Evolutionary conservation across 371 early-diverging fungal species (phyloP).

Genomic region (Dichotomocladium elegans): DNA sequence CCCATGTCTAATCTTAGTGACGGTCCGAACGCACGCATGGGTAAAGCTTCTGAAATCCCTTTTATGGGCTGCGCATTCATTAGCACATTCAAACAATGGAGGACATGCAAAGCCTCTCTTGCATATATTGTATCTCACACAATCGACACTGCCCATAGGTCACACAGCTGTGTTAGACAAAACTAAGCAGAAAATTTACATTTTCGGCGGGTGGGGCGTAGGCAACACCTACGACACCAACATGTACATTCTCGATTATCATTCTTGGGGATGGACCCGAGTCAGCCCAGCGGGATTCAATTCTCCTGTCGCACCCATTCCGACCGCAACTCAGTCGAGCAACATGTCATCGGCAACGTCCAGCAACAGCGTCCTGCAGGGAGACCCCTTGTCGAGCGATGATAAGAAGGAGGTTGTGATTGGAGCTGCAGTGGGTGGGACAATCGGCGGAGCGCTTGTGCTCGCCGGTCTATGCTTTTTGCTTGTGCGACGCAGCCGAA

Average conservation of each 20-base stretch:
- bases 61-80: no score
- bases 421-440: slow-evolving; percentile 12
- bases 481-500: not conserved
- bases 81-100: no score
- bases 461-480: slow-evolving; percentile 1
- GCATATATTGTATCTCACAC: no score
- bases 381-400: not conserved
- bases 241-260: slow-evolving; percentile 20
- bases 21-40: slow-evolving; percentile 40
- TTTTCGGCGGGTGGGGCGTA: slow-evolving; percentile 34
- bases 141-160: slow-evolving; percentile 22
- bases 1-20: slow-evolving; percentile 17
- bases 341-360: no score
- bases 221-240: slow-evolving; percentile 16
- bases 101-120: no score
- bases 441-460: slow-evolving; percentile 5
- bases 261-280: slow-evolving; percentile 23
- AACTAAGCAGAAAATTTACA: slow-evolving; percentile 19
- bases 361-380: not conserved
- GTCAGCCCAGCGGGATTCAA: not conserved
- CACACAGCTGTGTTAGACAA: slow-evolving; percentile 32
- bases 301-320: not conserved
- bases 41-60: no score
- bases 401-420: not conserved
- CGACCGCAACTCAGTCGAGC: not conserved